Evolutionary conservation across 208 protist genomes (phyloP), one percentile per base, ranked within the genome.

Genomic region (Naegleria gruberi): DNA sequence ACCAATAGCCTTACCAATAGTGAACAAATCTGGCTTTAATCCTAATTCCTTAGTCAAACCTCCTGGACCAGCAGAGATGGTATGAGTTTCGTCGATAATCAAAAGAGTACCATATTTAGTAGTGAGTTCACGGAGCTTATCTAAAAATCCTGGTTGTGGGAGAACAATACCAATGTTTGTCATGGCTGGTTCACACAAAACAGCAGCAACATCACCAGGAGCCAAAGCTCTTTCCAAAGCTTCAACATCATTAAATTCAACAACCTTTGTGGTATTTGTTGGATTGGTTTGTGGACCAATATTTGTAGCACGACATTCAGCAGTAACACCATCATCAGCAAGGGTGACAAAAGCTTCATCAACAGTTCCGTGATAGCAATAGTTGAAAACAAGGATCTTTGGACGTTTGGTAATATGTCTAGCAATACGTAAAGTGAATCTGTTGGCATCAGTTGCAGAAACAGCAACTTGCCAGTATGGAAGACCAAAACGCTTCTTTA

Each of bases 1-100:
- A 43, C 92, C 92, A 45, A 93, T 92, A 8, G 92, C 91, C 92
- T 93, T 93, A 86, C 92, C 92, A 74, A 93, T 90, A 41, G 91
- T 93, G 82, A 91, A 92, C 34, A 93, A 82, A 82, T 93, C 92
- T 34, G 92, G 92, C 34, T 90, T 92, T 15, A 93, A 85, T 77
- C 91, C 91, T 19, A 86, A 93, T 88, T 93, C 44, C 91, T 91
- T 12, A 89, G 91, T 90, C 40, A 90, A 91, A 74, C 92, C 90
- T 88, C 92, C 92, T 81, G 92, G 23, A 91, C 92, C 92, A 89
- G 91, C 91, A 89, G 92, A 93, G 65, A 91, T 91, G 6, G 92
- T 93, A 90, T 93, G 92, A 43, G 92, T 91, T 90, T 93, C 92
- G 87, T 93, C 92, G 51, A 93, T 93, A 82, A 88, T 51, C 55